These are phyloP conservation scores for Lecanosticta acicola DNA, from an alignment of 2,329 filamentous ascomycete species.

Conservation along the genomic window DNA sequence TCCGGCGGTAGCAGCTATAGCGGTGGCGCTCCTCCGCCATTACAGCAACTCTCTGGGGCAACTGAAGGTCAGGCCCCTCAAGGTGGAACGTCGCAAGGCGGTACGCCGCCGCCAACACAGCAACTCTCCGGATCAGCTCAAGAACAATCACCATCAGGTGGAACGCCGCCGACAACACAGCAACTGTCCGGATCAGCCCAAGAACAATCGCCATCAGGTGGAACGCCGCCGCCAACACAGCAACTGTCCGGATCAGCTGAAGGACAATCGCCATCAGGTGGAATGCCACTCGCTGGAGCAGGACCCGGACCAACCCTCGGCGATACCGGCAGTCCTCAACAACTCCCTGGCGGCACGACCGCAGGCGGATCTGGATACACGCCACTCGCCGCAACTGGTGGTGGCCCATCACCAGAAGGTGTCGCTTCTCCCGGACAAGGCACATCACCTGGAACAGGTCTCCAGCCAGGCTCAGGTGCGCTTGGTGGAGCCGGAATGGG, in stretches of 20 bases:
- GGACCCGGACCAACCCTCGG: background rate
- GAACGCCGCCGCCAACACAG: background rate
- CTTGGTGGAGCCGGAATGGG: background rate
- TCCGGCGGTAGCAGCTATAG: too few relatives aligned
- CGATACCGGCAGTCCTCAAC: background rate
- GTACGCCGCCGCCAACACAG: too few relatives aligned
- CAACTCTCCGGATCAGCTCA: background rate
- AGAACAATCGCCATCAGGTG: background rate
- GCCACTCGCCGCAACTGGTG: too few relatives aligned
- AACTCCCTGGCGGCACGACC: background rate
- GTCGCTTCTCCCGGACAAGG: background rate
- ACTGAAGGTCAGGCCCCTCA: background rate
- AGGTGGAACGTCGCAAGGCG: background rate
- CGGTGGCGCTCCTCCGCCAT: too few relatives aligned
- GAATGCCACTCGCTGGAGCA: too few relatives aligned
- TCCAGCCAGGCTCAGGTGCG: background rate
- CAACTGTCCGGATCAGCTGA: background rate
- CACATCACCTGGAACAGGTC: background rate
- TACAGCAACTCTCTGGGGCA: too few relatives aligned
- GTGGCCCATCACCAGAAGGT: too few relatives aligned
- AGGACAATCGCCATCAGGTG: background rate
- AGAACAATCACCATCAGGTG: background rate
- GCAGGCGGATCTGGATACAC: too few relatives aligned
- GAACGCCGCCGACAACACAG: too few relatives aligned
- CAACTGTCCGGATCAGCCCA: background rate